Base-by-base conservation (phyloP, 169 alveolate genomes). In the Amoebophrya sp. region DNA sequence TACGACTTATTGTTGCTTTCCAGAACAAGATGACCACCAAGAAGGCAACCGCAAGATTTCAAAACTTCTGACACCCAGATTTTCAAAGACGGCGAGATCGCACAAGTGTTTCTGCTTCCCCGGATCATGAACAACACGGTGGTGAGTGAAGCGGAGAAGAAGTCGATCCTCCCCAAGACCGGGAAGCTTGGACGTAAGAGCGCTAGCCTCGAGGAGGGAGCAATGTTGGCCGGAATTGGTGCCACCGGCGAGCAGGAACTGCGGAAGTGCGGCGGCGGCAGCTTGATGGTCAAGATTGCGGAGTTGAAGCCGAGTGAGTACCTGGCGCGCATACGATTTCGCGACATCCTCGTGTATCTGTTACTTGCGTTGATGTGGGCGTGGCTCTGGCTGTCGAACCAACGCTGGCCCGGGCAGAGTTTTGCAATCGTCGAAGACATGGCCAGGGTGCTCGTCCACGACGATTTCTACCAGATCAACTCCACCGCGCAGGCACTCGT, bases 231-330 rank as follows among this genome's bases (percentile, higher is more conserved):
- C 83, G 32, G 35, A 3, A 66, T 66, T 1, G 83, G 83, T 1
- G 83, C 18, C 29, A 66, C 83, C 35, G 38, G 38, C 29, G 83
- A 66, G 35, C 83, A 66, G 83, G 83, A 66, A 25, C 83, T 66
- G 83, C 83, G 83, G 83, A 66, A 66, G 83, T 66, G 83, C 35
- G 83, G 83, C 83, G 83, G 83, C 83, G 83, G 32, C 39, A 12
- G 35, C 18, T 25, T 66, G 35, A 0, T 66, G 83, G 83, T 66
- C 7, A 18, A n/a, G 38, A 66, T n/a, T 25, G 35, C 29, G 83
- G 83, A 66, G 35, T 25, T 7, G 32, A 66, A 66, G 32, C 83
- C 83, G 10, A 12, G 35, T 2, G 83, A 66, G 83, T 66, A 66
- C 32, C 18, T 66, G 83, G 18, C 83, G 10, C 12, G 83, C 35